These are phyloP conservation scores for Aspergillus unguis DNA, from an alignment of 2,329 filamentous ascomycete species.

Conservation along the genomic window DNA sequence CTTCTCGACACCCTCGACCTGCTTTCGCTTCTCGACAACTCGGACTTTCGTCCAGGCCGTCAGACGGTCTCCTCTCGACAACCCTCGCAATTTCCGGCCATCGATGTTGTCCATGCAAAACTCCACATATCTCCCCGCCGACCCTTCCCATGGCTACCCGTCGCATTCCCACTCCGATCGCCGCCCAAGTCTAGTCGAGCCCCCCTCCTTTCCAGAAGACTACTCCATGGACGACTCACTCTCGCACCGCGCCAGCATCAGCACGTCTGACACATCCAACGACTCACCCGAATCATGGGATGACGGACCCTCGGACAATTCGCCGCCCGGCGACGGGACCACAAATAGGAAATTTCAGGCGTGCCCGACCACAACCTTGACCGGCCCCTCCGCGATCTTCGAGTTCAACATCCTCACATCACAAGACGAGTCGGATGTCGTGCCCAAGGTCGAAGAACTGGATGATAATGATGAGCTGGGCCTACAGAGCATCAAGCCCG, in stretches of 20 bases:
- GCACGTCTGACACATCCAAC: constrained; percentile 34
- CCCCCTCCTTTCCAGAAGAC: constrained; percentile 23
- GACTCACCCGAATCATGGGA: constrained; percentile 31
- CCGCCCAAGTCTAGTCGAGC: constrained; percentile 23
- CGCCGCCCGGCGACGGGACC: constrained; percentile 17
- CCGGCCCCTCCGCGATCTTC: constrained; percentile 21
- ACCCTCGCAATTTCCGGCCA: not conserved
- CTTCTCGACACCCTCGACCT: too few relatives aligned
- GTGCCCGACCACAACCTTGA: constrained; percentile 6
- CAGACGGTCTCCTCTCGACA: not conserved
- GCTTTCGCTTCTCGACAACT: not conserved
- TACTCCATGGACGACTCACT: constrained; percentile 28
- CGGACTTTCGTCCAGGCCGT: not conserved
- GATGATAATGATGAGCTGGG: constrained; percentile 43
- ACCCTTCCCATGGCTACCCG: constrained; percentile 9
- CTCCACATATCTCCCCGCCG: constrained; percentile 24
- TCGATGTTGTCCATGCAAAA: constrained; percentile 42
- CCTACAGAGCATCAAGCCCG: constrained; percentile 30
- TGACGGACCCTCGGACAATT: constrained; percentile 21
- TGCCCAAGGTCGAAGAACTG: constrained; percentile 55
- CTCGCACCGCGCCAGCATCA: constrained; percentile 31
- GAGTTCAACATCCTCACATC: constrained; percentile 26
- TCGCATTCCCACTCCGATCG: constrained; percentile 12
- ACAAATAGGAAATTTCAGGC: constrained; percentile 19
- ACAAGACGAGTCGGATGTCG: constrained; percentile 27